These are phyloP conservation scores for Prunella vulgaris DNA, from an alignment of 257 asterid genomes.

Conservation along the genomic window DNA sequence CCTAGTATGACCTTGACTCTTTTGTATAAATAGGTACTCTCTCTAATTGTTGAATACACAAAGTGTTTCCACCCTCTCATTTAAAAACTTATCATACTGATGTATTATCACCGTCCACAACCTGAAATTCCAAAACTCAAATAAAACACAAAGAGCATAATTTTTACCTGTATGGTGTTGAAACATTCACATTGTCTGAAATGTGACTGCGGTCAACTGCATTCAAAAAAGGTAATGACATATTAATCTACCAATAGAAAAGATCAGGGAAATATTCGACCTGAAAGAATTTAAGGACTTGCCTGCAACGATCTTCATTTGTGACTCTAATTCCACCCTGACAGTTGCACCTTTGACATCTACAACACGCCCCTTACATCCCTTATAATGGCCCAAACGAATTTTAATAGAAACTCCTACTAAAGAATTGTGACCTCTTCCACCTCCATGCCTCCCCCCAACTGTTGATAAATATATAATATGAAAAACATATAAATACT, in stretches of 20 bases:
- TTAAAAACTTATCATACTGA: too few species aligned
- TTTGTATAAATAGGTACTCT: too few species aligned
- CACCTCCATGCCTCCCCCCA: constrained; percentile 70
- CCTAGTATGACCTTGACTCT: too few species aligned
- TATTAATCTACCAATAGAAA: neutral
- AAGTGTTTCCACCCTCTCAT: too few species aligned
- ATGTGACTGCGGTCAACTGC: constrained; percentile 81
- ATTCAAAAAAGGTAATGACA: constrained; percentile 17
- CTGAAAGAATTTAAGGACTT: constrained; percentile 27
- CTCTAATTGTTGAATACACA: too few species aligned
- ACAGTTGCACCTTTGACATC: constrained; percentile 76
- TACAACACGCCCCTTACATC: constrained; percentile 89
- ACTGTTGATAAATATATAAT: constrained; percentile 29
- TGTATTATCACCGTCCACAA: neutral
- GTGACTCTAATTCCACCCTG: constrained; percentile 92
- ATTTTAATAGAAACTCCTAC: constrained; percentile 66
- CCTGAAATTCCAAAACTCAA: neutral
- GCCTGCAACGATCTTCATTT: constrained; percentile 92
- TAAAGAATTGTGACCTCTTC: constrained; percentile 82
- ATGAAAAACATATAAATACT: neutral
- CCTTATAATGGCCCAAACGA: constrained; percentile 81
- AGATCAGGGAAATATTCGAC: neutral
- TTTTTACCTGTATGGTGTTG: constrained; percentile 65
- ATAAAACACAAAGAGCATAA: neutral
- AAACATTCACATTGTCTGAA: constrained; percentile 45